A percentile compares a stretch with the other conserved stretches of the same genome.
phyloP scores from a whole-genome alignment of 163 green algal genomes.

The Chlorella variabilis region DNA sequence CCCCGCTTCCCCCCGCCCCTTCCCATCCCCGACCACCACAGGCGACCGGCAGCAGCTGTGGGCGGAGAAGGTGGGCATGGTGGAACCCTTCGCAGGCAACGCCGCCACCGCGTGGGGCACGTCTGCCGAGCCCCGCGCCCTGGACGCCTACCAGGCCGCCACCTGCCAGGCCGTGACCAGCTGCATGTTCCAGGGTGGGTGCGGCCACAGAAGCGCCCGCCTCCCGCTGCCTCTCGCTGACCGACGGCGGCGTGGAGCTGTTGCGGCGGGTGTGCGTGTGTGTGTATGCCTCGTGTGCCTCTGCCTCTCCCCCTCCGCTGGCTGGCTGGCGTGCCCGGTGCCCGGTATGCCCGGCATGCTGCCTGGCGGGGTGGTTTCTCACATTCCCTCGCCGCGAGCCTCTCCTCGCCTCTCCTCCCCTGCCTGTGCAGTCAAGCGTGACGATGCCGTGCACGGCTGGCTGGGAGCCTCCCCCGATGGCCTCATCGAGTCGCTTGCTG shows the following conservation, averaged over 20 bases:
- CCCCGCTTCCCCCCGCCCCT: background rate
- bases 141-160: conserved; percentile 39
- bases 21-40: too few species aligned
- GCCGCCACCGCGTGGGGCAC: conserved; percentile 76
- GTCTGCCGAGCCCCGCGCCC: conserved; percentile 40
- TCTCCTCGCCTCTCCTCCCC: background rate
- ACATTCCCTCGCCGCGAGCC: background rate
- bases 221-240: too few species aligned
- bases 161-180: conserved; percentile 47
- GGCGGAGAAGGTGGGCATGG: conserved; percentile 81
- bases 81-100: conserved; percentile 72
- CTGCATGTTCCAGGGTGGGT: conserved; percentile 49
- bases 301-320: too few species aligned
- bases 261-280: too few species aligned
- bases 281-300: too few species aligned
- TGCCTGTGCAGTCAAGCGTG: conserved; percentile 39
- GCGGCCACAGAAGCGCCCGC: too few species aligned
- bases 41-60: conserved; percentile 68
- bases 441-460: conserved; percentile 71
- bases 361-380: too few species aligned
- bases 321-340: too few species aligned
- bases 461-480: conserved; percentile 78
- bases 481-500: conserved; percentile 54
- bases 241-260: too few species aligned
- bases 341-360: too few species aligned